Percentiles rank a stretch among this genome's conserved stretches.
Evolutionary conservation across 306 rosid species (phyloP).

Genomic region (Lotus japonicus): DNA sequence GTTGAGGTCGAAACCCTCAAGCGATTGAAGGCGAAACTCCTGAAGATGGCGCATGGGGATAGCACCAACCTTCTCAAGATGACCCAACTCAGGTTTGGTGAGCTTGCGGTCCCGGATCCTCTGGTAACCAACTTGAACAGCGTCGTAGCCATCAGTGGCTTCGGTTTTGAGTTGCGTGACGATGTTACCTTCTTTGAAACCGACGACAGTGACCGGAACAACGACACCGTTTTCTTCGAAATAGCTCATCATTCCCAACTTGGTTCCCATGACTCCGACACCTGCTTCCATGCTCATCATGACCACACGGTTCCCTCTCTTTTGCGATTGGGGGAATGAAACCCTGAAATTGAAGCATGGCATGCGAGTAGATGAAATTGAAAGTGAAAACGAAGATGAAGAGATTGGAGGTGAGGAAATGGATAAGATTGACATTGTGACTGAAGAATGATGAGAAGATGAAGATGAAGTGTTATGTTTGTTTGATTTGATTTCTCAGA

Average conservation of each 20-base stretch:
- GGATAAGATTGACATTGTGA: not conserved
- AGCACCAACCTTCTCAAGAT: slow-evolving; percentile 66
- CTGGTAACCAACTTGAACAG: slow-evolving; percentile 81
- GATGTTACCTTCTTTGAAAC: slow-evolving; percentile 90
- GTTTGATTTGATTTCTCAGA: too few species aligned
- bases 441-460: not conserved
- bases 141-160: slow-evolving; percentile 74
- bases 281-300: slow-evolving; percentile 88
- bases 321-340: not conserved
- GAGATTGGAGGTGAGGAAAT: slow-evolving; percentile 1
- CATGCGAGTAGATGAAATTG: not conserved
- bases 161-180: slow-evolving; percentile 81
- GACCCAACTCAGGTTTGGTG: slow-evolving; percentile 87
- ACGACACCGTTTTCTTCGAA: slow-evolving; percentile 66
- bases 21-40: slow-evolving; percentile 72
- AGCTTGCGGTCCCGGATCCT: slow-evolving; percentile 77
- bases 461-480: too few species aligned
- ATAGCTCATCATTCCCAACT: slow-evolving; percentile 91
- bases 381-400: not conserved
- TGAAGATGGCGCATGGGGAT: slow-evolving; percentile 92
- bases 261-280: slow-evolving; percentile 85
- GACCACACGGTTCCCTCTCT: not conserved
- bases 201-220: slow-evolving; percentile 86
- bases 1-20: slow-evolving; percentile 54
- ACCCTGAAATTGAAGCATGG: not conserved